Base-by-base conservation (phyloP, 345 rosid genomes). In the Citrus australasica region DNA sequence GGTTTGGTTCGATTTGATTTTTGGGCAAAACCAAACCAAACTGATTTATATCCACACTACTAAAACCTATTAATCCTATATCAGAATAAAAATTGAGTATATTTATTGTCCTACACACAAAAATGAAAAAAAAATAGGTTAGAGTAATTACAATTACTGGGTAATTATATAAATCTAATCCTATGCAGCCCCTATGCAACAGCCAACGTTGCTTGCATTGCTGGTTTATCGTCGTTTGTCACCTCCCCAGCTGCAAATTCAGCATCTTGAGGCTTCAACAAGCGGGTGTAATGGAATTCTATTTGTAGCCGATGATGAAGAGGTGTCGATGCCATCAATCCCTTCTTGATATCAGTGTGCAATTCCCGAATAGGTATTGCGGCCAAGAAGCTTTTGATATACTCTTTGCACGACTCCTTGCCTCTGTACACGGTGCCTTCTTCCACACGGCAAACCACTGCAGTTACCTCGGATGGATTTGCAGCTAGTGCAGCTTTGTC, bases 371-470 rank as follows among this genome's bases (percentile, higher is more conserved):
- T 37, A 53, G 95, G 95, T 38, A 89, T 88, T 21, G 90, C 90
- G 33, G 93, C 95, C 84, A 89, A 82, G 87, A 91, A 91, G 60
- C 79, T 91, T 82, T 91, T 91, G 4, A 89, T 89, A 40, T 89
- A 91, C 79, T 88, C 92, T 80, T 89, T 91, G 81, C 95, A 91
- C 19, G 90, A 84, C 75, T 89, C 90, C 73, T 83, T 87, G 66
- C 95, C 93, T 79, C 73, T 71, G 71, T 87, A 86, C 30, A 87
- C 75, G 55, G 82, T 59, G 72, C 78, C 85, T 69, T 84, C 90
- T 51, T 80, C 79, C 35, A 28, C 62, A 3, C 38, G 64, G 46
- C 59, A 68, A 35, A 30, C 78, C 8, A 32, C 79, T 3, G 76
- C 63, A 40, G 2, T 72, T 64, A 22, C 74, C 67, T 62, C 62